Evolutionary conservation across 371 early-diverging fungal genomes (phyloP).

Genomic region (Lichtheimia ramosa): DNA sequence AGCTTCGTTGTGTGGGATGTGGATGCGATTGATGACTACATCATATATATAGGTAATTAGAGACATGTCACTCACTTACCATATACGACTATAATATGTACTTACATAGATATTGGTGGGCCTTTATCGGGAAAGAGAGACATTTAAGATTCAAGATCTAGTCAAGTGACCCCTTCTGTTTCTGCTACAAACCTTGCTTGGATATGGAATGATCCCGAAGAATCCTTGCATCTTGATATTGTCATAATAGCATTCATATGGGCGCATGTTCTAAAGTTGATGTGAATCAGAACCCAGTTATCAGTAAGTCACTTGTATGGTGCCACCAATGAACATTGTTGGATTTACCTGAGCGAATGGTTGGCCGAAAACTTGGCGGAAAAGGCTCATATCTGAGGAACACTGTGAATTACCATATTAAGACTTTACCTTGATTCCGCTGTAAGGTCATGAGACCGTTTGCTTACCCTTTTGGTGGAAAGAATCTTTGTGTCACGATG

Average conservation of each 20-base stretch:
- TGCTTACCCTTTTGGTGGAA: slow-evolving; percentile 43
- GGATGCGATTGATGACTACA: slow-evolving; percentile 6
- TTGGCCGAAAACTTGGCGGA: slow-evolving; percentile 16
- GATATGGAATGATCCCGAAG: slow-evolving; percentile 41
- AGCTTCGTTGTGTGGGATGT: slow-evolving; percentile 29
- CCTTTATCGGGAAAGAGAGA: slow-evolving; percentile 12
- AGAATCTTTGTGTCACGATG: slow-evolving; percentile 49
- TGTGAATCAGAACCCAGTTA: neutral
- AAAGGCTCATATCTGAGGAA: slow-evolving; percentile 5
- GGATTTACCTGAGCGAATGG: slow-evolving; percentile 6
- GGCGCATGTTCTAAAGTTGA: slow-evolving; percentile 22
- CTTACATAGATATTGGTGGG: slow-evolving; percentile 50
- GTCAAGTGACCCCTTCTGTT: no score
- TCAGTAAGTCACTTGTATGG: neutral
- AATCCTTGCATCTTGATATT: slow-evolving; percentile 32
- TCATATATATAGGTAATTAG: neutral
- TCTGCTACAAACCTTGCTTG: slow-evolving; percentile 40
- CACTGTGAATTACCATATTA: slow-evolving; percentile 4
- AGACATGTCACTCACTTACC: neutral
- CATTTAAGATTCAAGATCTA: no score
- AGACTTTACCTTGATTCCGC: neutral
- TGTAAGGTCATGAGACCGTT: neutral
- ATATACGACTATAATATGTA: neutral
- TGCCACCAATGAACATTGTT: neutral
- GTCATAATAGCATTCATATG: slow-evolving; percentile 23